Evolutionary conservation across 164 flowering plant genomes (phyloP), one percentile per base, ranked within the genome.

Genomic region (Warburgia ugandensis): DNA sequence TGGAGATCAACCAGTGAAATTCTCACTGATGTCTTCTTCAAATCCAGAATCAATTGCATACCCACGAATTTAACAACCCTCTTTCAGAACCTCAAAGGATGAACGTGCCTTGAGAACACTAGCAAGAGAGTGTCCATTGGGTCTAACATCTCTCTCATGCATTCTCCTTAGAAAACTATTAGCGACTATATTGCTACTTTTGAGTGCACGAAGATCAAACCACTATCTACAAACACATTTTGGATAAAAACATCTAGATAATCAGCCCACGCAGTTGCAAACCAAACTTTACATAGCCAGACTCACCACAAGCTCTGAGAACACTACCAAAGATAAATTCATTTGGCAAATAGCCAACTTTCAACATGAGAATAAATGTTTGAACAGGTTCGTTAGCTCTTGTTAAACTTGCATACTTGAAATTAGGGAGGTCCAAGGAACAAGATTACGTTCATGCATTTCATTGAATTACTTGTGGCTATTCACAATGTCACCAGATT

Each of bases 41-140:
- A 49, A 49, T 17, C 61, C 61, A 9, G 41, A 30, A 48, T 58
- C 49, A 21, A 49, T 23, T 6, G 26, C 54, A 26, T 58, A 40
- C n/a, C 61, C 48, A 40, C 49, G 61, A 42, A 50, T 36, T 58
- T 58, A 54, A 37, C 2, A 16, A 2, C 61, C 61, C 41, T 30
- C 54, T 29, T 30, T n/a, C 21, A 39, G 22, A 49, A 25, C 40
- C 48, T 40, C 61, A 48, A 49, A 39, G 25, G 39, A 48, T 12
- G 61, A 12, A 39, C 54, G 49, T 14, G 61, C 61, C 54, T 58
- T 58, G 8, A 58, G 48, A 48, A 58, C 54, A 49, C 61, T 58
- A 31, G 61, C 49, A 8, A 58, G 32, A 38, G 55, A 40, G 40
- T 48, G 49, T 39, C 49, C 40, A 12, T 21, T 48, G 6, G 61